Base-by-base conservation (phyloP, 1,139 yeast species). In the Yamadazyma sp. region DNA sequence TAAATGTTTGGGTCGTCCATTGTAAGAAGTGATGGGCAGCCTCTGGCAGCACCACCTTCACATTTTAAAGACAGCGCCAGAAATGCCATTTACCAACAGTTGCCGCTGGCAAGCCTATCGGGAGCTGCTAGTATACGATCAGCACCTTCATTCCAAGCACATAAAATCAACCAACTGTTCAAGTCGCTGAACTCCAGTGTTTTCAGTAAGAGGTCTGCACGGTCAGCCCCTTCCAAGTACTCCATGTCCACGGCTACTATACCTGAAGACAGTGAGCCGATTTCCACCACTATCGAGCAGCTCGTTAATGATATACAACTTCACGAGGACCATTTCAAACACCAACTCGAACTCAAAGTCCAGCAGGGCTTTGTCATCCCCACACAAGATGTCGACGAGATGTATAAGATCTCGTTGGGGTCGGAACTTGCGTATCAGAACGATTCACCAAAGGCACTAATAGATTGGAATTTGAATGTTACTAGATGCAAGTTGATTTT, bases 401-500 rank as follows among this genome's bases (percentile, higher is more conserved):
- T 56, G 23, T 62, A 59, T 49, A 66, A 66, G 44, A 71, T 71
- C 33, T 67, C 74, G 4, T 53, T 72, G 30, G 77, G 76, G 2
- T 62, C 72, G 3, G 68, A 59, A 15, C 58, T 72, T 23, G 59
- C 58, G 40, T 72, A 68, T 52, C 76, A 71, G 46, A 63, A 66
- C 42, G 59, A n/a, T n/a, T n/a, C 56, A 4, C 69, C 71, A 0
- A 75, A 71, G 45, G 51, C 64, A 11, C 51, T 72, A 14, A 60
- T 72, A n/a, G 77, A 71, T 48, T 72, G 77, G 77, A 71, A 71
- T 48, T 56, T 72, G 41, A 72, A 72, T 46, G 75, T 70, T 14
- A 71, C 76, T 4, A 52, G 77, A 39, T 70, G 76, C 47, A 69
- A 69, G 47, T 59, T 72, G 29, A 61, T 72, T 33, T 48, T 72